Base-by-base conservation (phyloP, 2,329 filamentous ascomycete genomes). In the Fusarium annulatum region DNA sequence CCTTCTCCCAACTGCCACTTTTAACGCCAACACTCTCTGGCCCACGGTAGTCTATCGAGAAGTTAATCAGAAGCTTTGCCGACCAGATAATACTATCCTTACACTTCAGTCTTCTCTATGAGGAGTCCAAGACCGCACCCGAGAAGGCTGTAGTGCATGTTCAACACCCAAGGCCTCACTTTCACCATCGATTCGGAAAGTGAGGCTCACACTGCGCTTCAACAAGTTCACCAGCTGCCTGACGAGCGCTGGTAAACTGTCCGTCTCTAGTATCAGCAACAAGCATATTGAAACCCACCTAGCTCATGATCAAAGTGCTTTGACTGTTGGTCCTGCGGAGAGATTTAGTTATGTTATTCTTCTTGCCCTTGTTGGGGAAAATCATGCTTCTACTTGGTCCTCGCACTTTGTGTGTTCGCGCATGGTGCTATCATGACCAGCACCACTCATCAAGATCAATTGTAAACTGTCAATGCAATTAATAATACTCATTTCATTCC, bases 311-410 rank as follows among this genome's bases (percentile, higher is more conserved):
- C 14, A 2, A 6, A n/a, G 41, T 43, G 41, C 9, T 23, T 23
- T 23, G 14, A 7, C 21, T 16, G 21, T 26, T 43, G 16, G 12
- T 18, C 15, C n/a, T 18, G 10, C 1, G 42, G n/a, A 5, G 6
- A 9, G 10, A 6, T 18, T 12, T 2, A 12, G 7, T 8, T 8
- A 1, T 43, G n/a, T 4, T 0, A 23, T 26, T 26, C n/a, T 26
- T 5, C 1, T 26, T 19, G 23, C 42, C 23, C 16, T 45, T 8
- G 5, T 9, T 18, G 42, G 42, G 9, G 16, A 45, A 0, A 19
- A 45, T 2, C 4, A 7, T 18, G 23, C 5, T 45, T 26, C 10
- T 45, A 18, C 7, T 45, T 26, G 7, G 23, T 14, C 8, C 23
- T 26, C 43, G 7, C 43, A 26, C 43, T 19, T 19, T 26, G 7